Base-by-base conservation (phyloP, 768 basidiomycete genomes). In the Trametes punicea region DNA sequence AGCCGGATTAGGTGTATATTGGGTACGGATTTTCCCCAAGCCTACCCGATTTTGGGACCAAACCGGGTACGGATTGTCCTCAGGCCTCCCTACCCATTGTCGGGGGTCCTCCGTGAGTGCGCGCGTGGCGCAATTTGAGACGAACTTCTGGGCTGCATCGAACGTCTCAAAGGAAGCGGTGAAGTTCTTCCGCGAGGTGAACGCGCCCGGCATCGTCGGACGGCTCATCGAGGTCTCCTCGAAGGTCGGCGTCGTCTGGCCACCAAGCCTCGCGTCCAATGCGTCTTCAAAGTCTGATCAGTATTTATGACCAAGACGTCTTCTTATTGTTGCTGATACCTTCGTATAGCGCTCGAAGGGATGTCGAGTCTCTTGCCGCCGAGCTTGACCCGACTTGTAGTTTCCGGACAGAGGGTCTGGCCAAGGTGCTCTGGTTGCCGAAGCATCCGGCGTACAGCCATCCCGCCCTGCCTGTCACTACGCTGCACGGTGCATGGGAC, bases 121-220 rank as follows among this genome's bases (percentile, higher is more conserved):
- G 63, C 45, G 3, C 51, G 62, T 5, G 52, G n/a, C 38, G 11
- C 1, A 62, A 42, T 56, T 69, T 44, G 68, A 69, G 10, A 58
- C 62, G n/a, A 63, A 65, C 59, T 67, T 66, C 52, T 69, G 62
- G 64, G 67, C 67, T 13, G 64, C 68, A 4, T 48, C 55, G 0
- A 55, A 61, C 30, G 73, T 74, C 44, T 70, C 59, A 31, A 57
- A 52, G 23, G 73, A 67, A 38, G 71, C 73, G 0, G 61, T 76
- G 30, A 52, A 53, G 31, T 65, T 68, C 47, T 72, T 76, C 59
- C 66, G 74, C 26, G 75, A 75, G n/a, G 65, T 68, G 2, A 75
- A 76, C 55, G 57, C 68, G 10, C 70, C 74, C 11, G 54, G n/a
- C 3, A 33, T 34, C 6, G 72, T 73, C 0, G 75, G 75, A 3